phyloP scores from a whole-genome alignment of 2,329 filamentous ascomycete genomes.

The Exophiala viscosa region DNA sequence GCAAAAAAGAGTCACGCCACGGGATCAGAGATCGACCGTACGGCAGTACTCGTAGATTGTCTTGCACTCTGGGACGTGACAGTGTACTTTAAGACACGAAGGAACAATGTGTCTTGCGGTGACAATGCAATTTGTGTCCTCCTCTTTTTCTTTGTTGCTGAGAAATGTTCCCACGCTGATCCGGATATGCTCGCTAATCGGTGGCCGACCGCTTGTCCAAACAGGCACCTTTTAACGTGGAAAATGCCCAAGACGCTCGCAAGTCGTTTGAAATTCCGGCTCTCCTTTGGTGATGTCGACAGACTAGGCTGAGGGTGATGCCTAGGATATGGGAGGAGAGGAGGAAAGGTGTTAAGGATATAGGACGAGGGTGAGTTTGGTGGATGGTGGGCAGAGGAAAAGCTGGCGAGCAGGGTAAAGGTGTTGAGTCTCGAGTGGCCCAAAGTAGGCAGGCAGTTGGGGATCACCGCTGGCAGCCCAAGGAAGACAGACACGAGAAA shows the following conservation, averaged over 20 bases:
- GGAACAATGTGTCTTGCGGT: conserved; percentile 5
- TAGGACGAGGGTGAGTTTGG: conserved; percentile 9
- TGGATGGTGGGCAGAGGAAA: conserved; percentile 17
- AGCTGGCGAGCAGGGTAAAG: conserved; percentile 19
- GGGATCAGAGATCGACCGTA: conserved; percentile 29
- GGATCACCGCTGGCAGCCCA: conserved; percentile 21
- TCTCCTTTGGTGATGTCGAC: conserved; percentile 11
- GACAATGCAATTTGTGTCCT: conserved; percentile 17
- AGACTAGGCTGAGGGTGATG: conserved; percentile 19
- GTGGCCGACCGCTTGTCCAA: conserved; percentile 7
- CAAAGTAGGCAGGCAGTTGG: conserved; percentile 19
- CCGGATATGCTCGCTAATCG: conserved; percentile 18
- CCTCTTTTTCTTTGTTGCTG: conserved; percentile 16
- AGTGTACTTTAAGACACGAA: background rate
- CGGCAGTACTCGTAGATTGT: conserved; percentile 16
- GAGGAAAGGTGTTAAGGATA: conserved; percentile 5
- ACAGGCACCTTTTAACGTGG: background rate
- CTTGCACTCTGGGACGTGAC: background rate
- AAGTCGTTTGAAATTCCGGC: conserved; percentile 5
- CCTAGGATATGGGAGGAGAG: conserved; percentile 11
- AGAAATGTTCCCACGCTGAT: conserved; percentile 15
- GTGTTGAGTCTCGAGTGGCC: conserved; percentile 26
- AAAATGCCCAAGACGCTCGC: background rate
- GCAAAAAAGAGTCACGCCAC: conserved; percentile 18
- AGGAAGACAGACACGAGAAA: background rate